These are phyloP conservation scores for Martensiomyces pterosporus DNA, from an alignment of 192 early-diverging fungal species.

Conservation along the genomic window DNA sequence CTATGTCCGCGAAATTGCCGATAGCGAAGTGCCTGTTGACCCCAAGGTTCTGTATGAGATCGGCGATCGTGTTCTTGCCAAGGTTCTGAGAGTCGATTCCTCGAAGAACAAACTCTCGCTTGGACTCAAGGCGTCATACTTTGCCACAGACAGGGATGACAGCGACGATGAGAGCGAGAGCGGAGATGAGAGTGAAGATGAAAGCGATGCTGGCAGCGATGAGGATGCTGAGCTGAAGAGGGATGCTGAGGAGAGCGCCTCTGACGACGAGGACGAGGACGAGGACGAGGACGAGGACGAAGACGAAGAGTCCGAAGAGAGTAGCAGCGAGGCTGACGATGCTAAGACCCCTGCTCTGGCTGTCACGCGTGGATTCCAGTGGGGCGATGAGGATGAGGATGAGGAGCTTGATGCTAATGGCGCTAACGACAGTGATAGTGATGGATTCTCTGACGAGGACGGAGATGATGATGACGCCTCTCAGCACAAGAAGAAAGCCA, in stretches of 20 bases:
- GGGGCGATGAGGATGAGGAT: slow-evolving; percentile 49
- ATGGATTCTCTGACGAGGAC: slow-evolving; percentile 52
- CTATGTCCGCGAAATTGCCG: slow-evolving; percentile 79
- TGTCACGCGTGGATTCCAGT: slow-evolving; percentile 48
- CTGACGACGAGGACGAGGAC: background rate
- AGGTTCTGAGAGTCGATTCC: slow-evolving; percentile 69
- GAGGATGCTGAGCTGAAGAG: slow-evolving; percentile 12
- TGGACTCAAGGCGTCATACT: slow-evolving; percentile 83
- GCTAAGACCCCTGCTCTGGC: slow-evolving; percentile 20
- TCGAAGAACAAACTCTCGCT: slow-evolving; percentile 67
- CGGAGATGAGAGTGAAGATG: slow-evolving; percentile 22
- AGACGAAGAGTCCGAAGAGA: slow-evolving; percentile 22
- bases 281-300: slow-evolving; percentile 10
- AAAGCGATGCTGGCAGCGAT: slow-evolving; percentile 15
- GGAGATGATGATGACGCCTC: slow-evolving; percentile 28
- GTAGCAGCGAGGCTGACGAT: slow-evolving; percentile 27
- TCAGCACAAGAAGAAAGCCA: slow-evolving; percentile 49
- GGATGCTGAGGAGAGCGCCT: slow-evolving; percentile 7
- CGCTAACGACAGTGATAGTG: slow-evolving; percentile 23
- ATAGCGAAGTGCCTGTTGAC: slow-evolving; percentile 67
- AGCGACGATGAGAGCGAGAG: slow-evolving; percentile 47
- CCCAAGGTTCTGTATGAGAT: slow-evolving; percentile 66
- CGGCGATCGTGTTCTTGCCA: slow-evolving; percentile 80
- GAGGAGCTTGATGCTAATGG: slow-evolving; percentile 34
- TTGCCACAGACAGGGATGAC: slow-evolving; percentile 53